Conservation (phyloP, 2,329 filamentous ascomycete species). For the Phialophora tarda region DNA sequence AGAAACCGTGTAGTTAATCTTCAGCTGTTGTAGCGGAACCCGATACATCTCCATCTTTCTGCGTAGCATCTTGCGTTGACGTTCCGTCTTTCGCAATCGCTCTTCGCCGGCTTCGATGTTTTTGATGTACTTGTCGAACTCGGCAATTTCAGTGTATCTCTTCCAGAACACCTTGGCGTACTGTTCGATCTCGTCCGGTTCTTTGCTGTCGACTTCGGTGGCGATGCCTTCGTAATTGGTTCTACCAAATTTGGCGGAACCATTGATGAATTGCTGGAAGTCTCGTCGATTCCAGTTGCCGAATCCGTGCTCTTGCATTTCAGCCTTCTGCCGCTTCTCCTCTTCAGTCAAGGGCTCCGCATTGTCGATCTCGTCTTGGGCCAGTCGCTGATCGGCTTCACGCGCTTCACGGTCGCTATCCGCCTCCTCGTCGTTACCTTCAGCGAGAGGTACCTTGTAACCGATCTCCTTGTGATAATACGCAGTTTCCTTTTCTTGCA, state of each 20-base stretch:
- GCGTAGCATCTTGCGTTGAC: conserved; percentile 88
- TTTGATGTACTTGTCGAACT: conserved; percentile 86
- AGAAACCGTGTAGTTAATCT: conserved; percentile 98
- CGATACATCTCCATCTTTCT: conserved; percentile 97
- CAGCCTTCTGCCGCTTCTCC: conserved; percentile 84
- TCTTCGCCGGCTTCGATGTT: conserved; percentile 94
- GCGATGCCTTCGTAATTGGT: conserved; percentile 84
- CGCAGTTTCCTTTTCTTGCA: conserved; percentile 96
- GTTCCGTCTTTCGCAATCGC: conserved; percentile 82
- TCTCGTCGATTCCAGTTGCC: conserved; percentile 95
- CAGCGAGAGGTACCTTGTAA: conserved; percentile 88
- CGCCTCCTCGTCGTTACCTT: conserved; percentile 80
- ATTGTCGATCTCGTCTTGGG: conserved; percentile 92
- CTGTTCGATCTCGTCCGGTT: conserved; percentile 75
- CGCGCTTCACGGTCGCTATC: conserved; percentile 74
- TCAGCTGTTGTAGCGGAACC: conserved; percentile 96
- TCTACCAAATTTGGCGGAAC: conserved; percentile 89
- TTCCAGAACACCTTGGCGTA: conserved; percentile 98
- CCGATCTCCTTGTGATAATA: conserved; percentile 95
- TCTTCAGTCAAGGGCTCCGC: conserved; percentile 86
- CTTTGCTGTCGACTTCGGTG: conserved; percentile 89
- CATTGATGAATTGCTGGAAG: conserved; percentile 97
- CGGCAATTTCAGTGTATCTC: conserved; percentile 85
- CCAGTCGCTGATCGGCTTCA: conserved; percentile 84
- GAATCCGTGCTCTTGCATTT: conserved; percentile 82